Evolutionary conservation across 140 eudicot genomes (phyloP).

Genomic region (Ambrosia hybrid): DNA sequence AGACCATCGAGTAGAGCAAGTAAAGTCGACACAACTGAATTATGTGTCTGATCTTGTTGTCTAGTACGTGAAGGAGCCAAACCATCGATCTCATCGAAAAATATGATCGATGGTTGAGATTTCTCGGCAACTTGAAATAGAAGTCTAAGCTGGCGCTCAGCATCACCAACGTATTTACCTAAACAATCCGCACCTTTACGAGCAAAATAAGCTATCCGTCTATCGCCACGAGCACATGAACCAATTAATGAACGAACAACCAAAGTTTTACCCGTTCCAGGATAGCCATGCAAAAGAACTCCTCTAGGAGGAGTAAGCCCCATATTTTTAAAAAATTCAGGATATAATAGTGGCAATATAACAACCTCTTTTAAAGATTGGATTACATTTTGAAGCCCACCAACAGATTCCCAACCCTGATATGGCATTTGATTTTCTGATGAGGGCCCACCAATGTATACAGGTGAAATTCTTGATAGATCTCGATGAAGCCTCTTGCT

Average conservation of each 20-base stretch:
- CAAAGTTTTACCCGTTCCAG: constrained; percentile 99
- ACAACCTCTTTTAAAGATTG: constrained; percentile 95
- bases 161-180: constrained; percentile 99
- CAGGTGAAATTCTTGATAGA: constrained; percentile 78
- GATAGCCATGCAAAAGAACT: constrained; percentile 93
- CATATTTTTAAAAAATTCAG: constrained; percentile 70
- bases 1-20: constrained; percentile 92
- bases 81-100: constrained; percentile 97
- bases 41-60: constrained; percentile 98
- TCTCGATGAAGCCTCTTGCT: constrained; percentile 97
- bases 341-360: constrained; percentile 82
- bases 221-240: constrained; percentile 96
- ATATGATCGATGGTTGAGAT: constrained; percentile 94
- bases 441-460: constrained; percentile 79
- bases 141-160: constrained; percentile 97
- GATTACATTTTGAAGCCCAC: constrained; percentile 88
- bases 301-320: constrained; percentile 99
- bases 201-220: constrained; percentile 89
- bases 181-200: constrained; percentile 99
- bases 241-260: constrained; percentile 93
- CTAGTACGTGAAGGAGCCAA: constrained; percentile 90
- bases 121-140: constrained; percentile 95
- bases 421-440: constrained; percentile 48
- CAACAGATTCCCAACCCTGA: constrained; percentile 98
- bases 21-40: constrained; percentile 95